Evolutionary conservation across 1,139 yeast species (phyloP), one percentile per base, ranked within the genome.

Genomic region (Spencermartinsiella ligniputridi): DNA sequence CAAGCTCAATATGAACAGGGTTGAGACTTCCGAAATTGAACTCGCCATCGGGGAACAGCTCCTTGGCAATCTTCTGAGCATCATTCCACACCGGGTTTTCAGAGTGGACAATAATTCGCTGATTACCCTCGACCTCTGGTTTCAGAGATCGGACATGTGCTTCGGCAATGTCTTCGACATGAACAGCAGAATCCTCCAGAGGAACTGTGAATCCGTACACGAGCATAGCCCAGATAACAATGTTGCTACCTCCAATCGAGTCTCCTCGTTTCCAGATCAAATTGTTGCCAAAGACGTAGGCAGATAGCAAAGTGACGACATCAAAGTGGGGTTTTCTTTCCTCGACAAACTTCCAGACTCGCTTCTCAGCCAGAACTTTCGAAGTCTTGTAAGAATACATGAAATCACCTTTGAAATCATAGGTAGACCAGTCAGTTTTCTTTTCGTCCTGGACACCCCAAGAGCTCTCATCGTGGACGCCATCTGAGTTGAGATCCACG

Each of bases 281-380:
- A 35, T 35, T 12, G 16, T 11, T 18, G 4, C 82, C 82, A 52
- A 72, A 70, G 1, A 75, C 74, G 42, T 59, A 66, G 2, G 71
- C 69, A 13, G 83, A 81, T 49, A 66, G 66, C 25, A 76, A 64
- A 3, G 76, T 64, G 15, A 75, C 55, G 35, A 72, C 54, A 8
- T 60, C 54, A 55, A 74, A 74, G 22, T 59, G 56, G 18, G 74
- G 72, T 40, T 64, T 62, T 47, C 65, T 66, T 32, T 60, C 54
- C 42, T 64, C 56, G 13, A 66, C 58, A 40, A 57, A 57, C 3
- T 72, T 67, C 78, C 79, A 74, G 18, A 71, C 74, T 1, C 71
- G 68, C 50, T 56, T 58, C 55, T 68, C 78, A 19, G 76, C 78
- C 48, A 61, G 58, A 44, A 60, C 63, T 55, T 70, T 71, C 40